Evolutionary conservation across 2,329 filamentous ascomycete genomes (phyloP), one percentile per base, ranked within the genome.

Genomic region (Penicillium sp.): DNA sequence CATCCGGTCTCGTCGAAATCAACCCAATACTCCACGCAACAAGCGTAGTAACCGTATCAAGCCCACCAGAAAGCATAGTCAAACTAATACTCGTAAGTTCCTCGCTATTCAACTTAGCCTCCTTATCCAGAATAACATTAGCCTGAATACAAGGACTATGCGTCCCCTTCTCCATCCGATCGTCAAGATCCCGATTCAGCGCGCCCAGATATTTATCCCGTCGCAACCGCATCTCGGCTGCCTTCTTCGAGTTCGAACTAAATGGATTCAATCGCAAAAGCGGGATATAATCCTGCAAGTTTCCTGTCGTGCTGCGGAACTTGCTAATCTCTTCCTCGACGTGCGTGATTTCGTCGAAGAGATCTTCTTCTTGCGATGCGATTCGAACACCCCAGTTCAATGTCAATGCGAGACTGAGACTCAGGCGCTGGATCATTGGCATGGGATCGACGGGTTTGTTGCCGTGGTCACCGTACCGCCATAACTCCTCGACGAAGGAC

Each of bases 211-310:
- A 88, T 18, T 79, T 80, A 65, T 88, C 85, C 14, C 86, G 77
- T 11, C 86, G 77, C 48, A 75, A 74, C 18, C 85, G 75, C 79
- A 87, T 84, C 59, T 87, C 84, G 1, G 79, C 77, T 0, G 86
- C 86, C 60, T 80, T 82, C 53, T 77, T 74, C 0, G 81, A 84
- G 21, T 84, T 84, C n/a, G 73, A 69, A 59, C 77, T 86, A 61
- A 88, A 82, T 0, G 86, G 86, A 55, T 87, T 87, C 6, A 87
- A 62, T n/a, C 90, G 81, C 59, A 92, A 67, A 0, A 92, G 67
- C 0, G 89, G 89, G 6, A 92, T 83, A 59, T 92, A 92, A 66
- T 93, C 90, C 64, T 90, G 87, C 79, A 88, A 87, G 65, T 92
- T 92, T 65, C 91, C 89, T 47, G 86, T 89, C 1, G 88, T 91